Conservation (phyloP, 225 moss, liverwort and hornwort species). For the Thuidium tamariscinum region DNA sequence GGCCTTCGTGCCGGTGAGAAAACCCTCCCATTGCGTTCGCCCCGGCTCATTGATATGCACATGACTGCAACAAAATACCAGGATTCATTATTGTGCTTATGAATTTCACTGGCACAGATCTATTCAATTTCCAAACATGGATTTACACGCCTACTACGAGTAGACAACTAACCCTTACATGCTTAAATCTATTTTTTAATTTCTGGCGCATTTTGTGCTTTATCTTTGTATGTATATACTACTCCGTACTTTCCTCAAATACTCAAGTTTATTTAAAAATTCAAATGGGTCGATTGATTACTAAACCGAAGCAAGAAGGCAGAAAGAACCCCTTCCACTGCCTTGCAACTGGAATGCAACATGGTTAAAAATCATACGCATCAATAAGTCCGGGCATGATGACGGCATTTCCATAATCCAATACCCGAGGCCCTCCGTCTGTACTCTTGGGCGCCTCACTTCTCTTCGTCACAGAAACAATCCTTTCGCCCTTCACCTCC, state of each 20-base stretch:
- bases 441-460: conserved; percentile 56
- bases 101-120: not conserved
- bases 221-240: not conserved
- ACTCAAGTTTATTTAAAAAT: not conserved
- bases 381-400: conserved; percentile 96
- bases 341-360: not conserved
- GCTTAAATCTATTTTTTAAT: not conserved
- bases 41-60: conserved; percentile 95
- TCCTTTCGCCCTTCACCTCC: conserved; percentile 68
- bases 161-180: not conserved
- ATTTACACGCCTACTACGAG: not conserved
- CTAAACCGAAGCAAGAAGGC: not conserved
- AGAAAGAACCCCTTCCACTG: not conserved
- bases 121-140: not conserved
- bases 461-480: conserved; percentile 58
- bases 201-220: not conserved
- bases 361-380: conserved; percentile 28
- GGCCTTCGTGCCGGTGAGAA: conserved; percentile 76
- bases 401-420: conserved; percentile 82
- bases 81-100: not conserved
- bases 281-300: not conserved
- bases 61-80: conserved; percentile 38
- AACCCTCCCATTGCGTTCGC: conserved; percentile 89
- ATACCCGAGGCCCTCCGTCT: conserved; percentile 27
- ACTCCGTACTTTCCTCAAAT: not conserved